Evolutionary conservation across 768 basidiomycete species (phyloP).

Genomic region (Suillus variegatus): DNA sequence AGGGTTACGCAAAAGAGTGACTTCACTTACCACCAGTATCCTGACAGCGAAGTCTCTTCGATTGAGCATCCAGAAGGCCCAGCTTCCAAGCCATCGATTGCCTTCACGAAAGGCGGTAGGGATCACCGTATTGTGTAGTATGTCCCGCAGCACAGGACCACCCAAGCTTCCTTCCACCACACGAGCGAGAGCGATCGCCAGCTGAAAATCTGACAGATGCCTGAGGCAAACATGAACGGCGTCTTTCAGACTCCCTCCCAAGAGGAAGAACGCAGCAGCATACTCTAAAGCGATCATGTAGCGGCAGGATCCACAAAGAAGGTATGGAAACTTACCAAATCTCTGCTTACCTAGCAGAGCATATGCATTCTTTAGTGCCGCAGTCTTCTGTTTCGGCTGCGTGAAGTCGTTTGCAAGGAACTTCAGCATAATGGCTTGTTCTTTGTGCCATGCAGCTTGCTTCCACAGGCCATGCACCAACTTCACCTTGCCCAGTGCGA

Average conservation of each 20-base stretch:
- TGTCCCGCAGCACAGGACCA: slow-evolving; percentile 70
- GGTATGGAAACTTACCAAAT: slow-evolving; percentile 63
- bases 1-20: neutral
- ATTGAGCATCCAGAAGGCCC: slow-evolving; percentile 96
- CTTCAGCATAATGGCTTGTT: slow-evolving; percentile 86
- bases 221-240: slow-evolving; percentile 89
- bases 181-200: slow-evolving; percentile 86
- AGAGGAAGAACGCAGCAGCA: slow-evolving; percentile 97
- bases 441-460: slow-evolving; percentile 92
- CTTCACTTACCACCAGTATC: slow-evolving; percentile 72
- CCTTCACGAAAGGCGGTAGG: slow-evolving; percentile 85
- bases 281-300: slow-evolving; percentile 55
- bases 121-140: slow-evolving; percentile 75
- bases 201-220: slow-evolving; percentile 86
- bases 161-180: slow-evolving; percentile 81
- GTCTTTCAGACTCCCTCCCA: slow-evolving; percentile 86
- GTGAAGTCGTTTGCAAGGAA: slow-evolving; percentile 91
- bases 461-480: slow-evolving; percentile 95
- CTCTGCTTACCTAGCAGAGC: slow-evolving; percentile 88
- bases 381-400: slow-evolving; percentile 82
- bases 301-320: neutral
- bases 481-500: slow-evolving; percentile 90
- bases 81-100: slow-evolving; percentile 91
- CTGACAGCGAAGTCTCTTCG: slow-evolving; percentile 88
- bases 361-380: slow-evolving; percentile 95